phyloP scores from a whole-genome alignment of 2,329 filamentous ascomycete genomes.

The Paraconiothyrium sp. region DNA sequence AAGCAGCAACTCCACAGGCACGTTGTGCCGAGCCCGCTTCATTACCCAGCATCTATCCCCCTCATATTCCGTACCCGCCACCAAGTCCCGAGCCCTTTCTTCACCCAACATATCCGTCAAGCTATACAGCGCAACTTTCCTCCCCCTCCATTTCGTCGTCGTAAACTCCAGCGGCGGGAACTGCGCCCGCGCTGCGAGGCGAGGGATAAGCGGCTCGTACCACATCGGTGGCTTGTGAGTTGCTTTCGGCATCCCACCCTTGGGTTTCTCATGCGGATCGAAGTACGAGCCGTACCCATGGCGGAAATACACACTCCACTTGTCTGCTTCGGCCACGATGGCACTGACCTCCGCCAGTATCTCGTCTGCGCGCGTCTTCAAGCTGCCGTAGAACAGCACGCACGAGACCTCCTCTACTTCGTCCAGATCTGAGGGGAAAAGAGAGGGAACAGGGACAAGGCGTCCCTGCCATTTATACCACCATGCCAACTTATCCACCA shows the following conservation, averaged over 20 bases:
- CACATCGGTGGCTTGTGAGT: conserved; percentile 38
- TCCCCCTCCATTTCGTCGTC: conserved; percentile 41
- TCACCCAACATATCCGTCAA: conserved; percentile 45
- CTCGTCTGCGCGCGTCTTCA: conserved; percentile 39
- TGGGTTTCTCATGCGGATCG: conserved; percentile 36
- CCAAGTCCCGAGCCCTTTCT: conserved; percentile 35
- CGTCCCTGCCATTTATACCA: conserved; percentile 37
- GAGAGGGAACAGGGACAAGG: conserved; percentile 33
- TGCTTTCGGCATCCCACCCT: conserved; percentile 10
- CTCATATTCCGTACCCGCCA: conserved; percentile 34
- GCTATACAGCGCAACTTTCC: conserved; percentile 46
- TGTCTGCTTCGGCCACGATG: conserved; percentile 34
- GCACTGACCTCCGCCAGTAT: conserved; percentile 23
- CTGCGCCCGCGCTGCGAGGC: conserved; percentile 37
- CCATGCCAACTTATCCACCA: conserved; percentile 50
- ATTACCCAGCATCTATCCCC: conserved; percentile 39
- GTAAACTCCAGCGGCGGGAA: conserved; percentile 44
- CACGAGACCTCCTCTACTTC: conserved; percentile 40
- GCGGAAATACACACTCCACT: conserved; percentile 30
- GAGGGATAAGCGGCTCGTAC: conserved; percentile 41
- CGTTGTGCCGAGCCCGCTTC: conserved; percentile 39
- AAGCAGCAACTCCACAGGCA: conserved; percentile 40
- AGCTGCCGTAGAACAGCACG: conserved; percentile 36
- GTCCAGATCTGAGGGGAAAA: conserved; percentile 32
- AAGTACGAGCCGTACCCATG: conserved; percentile 25